Conservation (phyloP, 192 early-diverging fungal genomes). For the Entophlyctis luteolus region DNA sequence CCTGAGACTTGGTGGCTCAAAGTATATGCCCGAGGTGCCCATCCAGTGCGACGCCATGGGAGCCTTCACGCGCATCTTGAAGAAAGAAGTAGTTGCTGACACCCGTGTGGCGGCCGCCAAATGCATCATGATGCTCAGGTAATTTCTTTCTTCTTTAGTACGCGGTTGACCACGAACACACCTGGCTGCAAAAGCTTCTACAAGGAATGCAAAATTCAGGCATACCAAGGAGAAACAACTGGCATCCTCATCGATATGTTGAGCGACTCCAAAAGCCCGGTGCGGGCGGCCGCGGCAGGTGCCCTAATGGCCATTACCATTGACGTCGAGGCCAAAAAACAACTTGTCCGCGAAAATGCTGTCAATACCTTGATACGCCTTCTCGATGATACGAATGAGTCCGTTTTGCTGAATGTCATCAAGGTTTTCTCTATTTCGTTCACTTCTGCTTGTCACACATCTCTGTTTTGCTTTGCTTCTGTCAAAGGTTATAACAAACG, state of each 20-base stretch:
- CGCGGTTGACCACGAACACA: neutral
- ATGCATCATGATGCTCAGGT: conserved; percentile 55
- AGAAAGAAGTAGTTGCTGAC: conserved; percentile 32
- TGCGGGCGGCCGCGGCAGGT: conserved; percentile 51
- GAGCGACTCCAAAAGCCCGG: conserved; percentile 32
- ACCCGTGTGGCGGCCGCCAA: conserved; percentile 39
- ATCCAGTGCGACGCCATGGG: conserved; percentile 44
- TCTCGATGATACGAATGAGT: conserved; percentile 47
- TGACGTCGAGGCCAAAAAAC: conserved; percentile 50
- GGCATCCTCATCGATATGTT: conserved; percentile 38
- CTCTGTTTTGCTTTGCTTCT: neutral
- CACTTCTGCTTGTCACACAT: too few species aligned
- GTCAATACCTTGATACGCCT: conserved; percentile 33
- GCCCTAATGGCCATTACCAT: conserved; percentile 58
- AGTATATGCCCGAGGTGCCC: conserved; percentile 38
- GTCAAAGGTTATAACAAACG: conserved; percentile 46
- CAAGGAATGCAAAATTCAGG: conserved; percentile 40
- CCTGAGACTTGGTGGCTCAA: conserved; percentile 36
- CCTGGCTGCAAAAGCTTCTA: conserved; percentile 36
- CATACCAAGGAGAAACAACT: conserved; percentile 35
- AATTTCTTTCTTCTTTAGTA: neutral
- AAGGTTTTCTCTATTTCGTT: conserved; percentile 31
- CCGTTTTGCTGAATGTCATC: conserved; percentile 47
- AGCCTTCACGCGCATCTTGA: conserved; percentile 42
- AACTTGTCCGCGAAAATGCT: conserved; percentile 44